These are phyloP conservation scores for Fraxinus latifolia DNA, from an alignment of 305 asterid species.

Conservation along the genomic window DNA sequence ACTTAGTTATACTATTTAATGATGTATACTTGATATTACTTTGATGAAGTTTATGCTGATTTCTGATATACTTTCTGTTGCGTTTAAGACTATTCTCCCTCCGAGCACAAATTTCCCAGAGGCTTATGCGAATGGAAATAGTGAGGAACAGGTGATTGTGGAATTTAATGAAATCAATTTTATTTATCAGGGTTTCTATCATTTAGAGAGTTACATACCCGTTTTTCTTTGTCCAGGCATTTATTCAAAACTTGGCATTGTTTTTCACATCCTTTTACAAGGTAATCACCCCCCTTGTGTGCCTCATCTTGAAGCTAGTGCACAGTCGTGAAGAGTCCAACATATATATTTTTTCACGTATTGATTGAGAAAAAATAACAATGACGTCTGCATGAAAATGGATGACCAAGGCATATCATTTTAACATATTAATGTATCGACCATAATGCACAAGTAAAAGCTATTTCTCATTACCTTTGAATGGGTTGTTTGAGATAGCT, in stretches of 20 bases:
- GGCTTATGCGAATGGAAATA: conserved; percentile 79
- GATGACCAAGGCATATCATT: background rate
- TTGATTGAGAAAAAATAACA: background rate
- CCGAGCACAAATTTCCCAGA: conserved; percentile 59
- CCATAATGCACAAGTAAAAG: background rate
- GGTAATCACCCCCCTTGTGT: conserved; percentile 37
- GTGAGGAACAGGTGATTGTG: conserved; percentile 79
- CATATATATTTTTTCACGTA: background rate
- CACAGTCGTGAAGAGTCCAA: background rate
- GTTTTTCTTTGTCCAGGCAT: conserved; percentile 55
- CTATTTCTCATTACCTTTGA: background rate
- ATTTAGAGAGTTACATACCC: background rate
- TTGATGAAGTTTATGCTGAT: conserved; percentile 22
- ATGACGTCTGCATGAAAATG: background rate
- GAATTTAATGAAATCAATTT: conserved; percentile 13
- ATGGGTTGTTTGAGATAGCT: background rate
- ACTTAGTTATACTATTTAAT: background rate
- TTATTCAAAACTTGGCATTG: conserved; percentile 92
- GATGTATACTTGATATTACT: background rate
- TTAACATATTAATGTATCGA: background rate
- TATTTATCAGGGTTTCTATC: background rate
- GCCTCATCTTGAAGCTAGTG: background rate
- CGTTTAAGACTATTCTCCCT: conserved; percentile 63
- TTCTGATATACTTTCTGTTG: conserved; percentile 17
- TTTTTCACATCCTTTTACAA: conserved; percentile 92